Evolutionary conservation across 148 eudicot genomes (phyloP).

Genomic region (Vaccinium darrowii): DNA sequence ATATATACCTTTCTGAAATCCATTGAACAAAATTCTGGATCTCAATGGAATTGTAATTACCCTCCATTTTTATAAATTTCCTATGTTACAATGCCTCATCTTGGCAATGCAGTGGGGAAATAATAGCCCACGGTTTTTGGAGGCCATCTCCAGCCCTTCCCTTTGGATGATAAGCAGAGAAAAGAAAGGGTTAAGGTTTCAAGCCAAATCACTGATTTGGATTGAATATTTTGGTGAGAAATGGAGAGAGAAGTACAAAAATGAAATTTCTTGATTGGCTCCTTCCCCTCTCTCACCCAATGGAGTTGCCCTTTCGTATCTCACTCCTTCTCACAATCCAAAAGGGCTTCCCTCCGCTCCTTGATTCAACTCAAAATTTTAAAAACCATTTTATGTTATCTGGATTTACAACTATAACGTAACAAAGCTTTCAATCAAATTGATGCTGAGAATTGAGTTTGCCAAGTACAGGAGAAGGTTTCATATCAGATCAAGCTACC

Average conservation of each 20-base stretch:
- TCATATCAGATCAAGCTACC: background rate
- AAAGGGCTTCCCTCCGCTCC: background rate
- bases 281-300: too few relatives aligned
- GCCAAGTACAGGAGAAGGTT: background rate
- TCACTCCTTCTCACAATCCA: too few relatives aligned
- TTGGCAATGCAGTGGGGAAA: background rate
- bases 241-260: too few relatives aligned
- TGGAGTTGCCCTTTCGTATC: too few relatives aligned
- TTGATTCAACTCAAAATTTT: background rate
- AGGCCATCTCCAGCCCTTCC: background rate
- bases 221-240: too few relatives aligned
- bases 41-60: background rate
- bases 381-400: background rate
- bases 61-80: background rate
- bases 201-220: too few relatives aligned
- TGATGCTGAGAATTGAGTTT: background rate
- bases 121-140: background rate
- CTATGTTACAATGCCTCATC: background rate
- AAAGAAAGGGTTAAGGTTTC: too few relatives aligned
- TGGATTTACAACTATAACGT: background rate
- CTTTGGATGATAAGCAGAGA: too few relatives aligned
- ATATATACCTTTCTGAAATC: background rate
- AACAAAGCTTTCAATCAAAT: background rate
- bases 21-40: background rate
- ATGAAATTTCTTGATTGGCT: too few relatives aligned